Evolutionary conservation across 768 basidiomycete genomes (phyloP).

Genomic region (Lanmaoa rubissima): DNA sequence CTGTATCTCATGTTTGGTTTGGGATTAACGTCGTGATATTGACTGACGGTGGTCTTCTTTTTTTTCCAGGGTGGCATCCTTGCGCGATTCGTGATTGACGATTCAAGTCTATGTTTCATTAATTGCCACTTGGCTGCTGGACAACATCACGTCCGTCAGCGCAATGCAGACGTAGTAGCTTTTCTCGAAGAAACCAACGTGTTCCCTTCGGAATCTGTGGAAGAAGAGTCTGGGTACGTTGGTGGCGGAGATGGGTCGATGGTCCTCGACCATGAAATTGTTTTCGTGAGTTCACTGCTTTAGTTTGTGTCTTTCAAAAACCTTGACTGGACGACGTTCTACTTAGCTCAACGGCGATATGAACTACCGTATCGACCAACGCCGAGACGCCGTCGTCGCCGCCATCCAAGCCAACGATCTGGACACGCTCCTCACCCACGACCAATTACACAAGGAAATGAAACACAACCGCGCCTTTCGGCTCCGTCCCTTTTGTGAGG

Average conservation of each 20-base stretch:
- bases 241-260: conserved; percentile 93
- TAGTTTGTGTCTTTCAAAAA: background rate
- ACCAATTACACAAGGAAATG: conserved; percentile 90
- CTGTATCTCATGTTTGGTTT: background rate
- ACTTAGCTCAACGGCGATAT: conserved; percentile 84
- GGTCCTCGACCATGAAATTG: conserved; percentile 93
- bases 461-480: conserved; percentile 85
- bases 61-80: conserved; percentile 79
- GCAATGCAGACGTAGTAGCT: conserved; percentile 85
- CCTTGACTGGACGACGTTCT: background rate
- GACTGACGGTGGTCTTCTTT: background rate
- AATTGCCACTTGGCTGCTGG: conserved; percentile 98
- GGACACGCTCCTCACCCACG: conserved; percentile 62
- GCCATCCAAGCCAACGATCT: conserved; percentile 69
- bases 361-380: conserved; percentile 96
- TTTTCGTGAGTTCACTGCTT: conserved; percentile 52
- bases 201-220: conserved; percentile 50
- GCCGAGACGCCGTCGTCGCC: conserved; percentile 77
- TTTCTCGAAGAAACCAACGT: conserved; percentile 82
- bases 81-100: conserved; percentile 85
- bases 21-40: background rate
- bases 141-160: conserved; percentile 73
- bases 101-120: conserved; percentile 91
- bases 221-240: conserved; percentile 67
- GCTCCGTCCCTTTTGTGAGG: conserved; percentile 79